Conservation (phyloP, 2,329 filamentous ascomycete species). For the Penicillium sp. region DNA sequence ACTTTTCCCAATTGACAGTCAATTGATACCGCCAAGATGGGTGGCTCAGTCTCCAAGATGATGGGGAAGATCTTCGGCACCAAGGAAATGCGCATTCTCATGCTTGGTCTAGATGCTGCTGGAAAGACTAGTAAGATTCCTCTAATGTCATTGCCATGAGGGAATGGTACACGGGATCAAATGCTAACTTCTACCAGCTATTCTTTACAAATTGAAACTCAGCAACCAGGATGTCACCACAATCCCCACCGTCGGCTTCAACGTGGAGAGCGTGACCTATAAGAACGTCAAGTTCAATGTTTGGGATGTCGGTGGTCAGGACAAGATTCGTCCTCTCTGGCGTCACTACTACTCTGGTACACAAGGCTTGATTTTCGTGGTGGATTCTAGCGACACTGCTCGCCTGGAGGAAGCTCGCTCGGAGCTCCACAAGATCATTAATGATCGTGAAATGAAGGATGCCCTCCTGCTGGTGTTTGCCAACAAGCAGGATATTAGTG, state of each 20-base stretch:
- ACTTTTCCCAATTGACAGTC: not conserved
- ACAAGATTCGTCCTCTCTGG: conserved; percentile 98
- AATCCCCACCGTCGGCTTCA: conserved; percentile 97
- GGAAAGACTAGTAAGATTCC: conserved; percentile 77
- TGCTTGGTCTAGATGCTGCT: conserved; percentile 95
- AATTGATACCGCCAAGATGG: conserved; percentile 62
- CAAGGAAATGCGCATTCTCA: conserved; percentile 97
- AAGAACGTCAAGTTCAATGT: conserved; percentile 99
- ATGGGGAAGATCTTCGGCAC: conserved; percentile 99
- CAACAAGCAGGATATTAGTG: conserved; percentile 95
- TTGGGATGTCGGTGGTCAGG: conserved; percentile 97
- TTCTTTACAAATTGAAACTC: conserved; percentile 98
- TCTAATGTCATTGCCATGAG: not conserved
- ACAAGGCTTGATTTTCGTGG: conserved; percentile 97
- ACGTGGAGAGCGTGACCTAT: conserved; percentile 98
- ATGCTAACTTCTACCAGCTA: conserved; percentile 53
- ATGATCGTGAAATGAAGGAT: conserved; percentile 97
- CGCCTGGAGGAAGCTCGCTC: conserved; percentile 91
- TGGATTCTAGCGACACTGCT: conserved; percentile 88
- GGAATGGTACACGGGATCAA: not conserved
- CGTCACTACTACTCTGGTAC: conserved; percentile 96
- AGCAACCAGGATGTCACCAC: conserved; percentile 92
- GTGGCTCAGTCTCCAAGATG: conserved; percentile 89
- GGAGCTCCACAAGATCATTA: conserved; percentile 95
- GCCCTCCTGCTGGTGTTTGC: conserved; percentile 92